Base-by-base conservation (phyloP, 2,329 filamentous ascomycete genomes). In the Sporothrix phasma region DNA sequence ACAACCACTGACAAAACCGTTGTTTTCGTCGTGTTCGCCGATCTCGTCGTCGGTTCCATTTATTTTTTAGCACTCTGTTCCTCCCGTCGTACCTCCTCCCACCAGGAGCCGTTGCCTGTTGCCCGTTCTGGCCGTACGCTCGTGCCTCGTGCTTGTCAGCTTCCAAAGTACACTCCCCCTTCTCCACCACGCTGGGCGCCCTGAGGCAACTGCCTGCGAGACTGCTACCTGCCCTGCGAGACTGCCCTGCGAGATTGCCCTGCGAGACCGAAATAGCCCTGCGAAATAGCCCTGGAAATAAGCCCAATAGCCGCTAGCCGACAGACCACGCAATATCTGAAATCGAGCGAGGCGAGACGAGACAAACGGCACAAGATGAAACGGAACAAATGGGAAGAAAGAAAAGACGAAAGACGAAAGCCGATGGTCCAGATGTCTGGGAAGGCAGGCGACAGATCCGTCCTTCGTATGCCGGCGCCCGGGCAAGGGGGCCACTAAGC, bases 171-270 rank as follows among this genome's bases (percentile, higher is more conserved):
- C n/a, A n/a, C n/a, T n/a, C n/a, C 24, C 8, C 3, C 49, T 51
- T 51, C 47, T 53, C 47, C 47, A 53, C 49, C 19, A 17, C 49
- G 26, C 17, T 34, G 49, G 34, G n/a, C n/a, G n/a, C n/a, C n/a
- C n/a, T n/a, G 34, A 41, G 53, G 53, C 53, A 58, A 58, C 53
- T 41, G 53, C 53, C 53, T 41, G 53, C 53, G 53, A 58, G 53
- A 34, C 53, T 41, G 53, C 53, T 34, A 58, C 34, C 34, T 13
- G 34, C 15, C 53, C 53, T 41, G 34, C 53, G 53, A 58, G 17
- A 24, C n/a, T n/a, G n/a, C n/a, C n/a, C n/a, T n/a, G n/a, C n/a
- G n/a, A n/a, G n/a, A n/a, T n/a, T n/a, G n/a, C n/a, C n/a, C n/a
- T n/a, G n/a, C n/a, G n/a, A n/a, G n/a, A n/a, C n/a, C n/a, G n/a